These are phyloP conservation scores for Acmispon strigosus DNA, from an alignment of 306 rosid species.

Conservation along the genomic window DNA sequence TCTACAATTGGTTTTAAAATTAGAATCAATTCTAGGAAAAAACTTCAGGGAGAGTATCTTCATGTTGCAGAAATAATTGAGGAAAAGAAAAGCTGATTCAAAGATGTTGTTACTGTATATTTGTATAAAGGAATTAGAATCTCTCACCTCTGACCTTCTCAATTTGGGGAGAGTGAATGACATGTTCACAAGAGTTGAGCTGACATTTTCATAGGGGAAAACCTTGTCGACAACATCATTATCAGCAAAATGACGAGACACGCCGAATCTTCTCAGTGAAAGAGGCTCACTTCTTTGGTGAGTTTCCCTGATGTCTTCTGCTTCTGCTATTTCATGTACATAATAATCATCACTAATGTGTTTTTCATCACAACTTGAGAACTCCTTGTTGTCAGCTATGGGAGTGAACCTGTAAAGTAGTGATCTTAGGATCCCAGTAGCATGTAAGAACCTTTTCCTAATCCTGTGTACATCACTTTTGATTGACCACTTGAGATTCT, in stretches of 20 bases:
- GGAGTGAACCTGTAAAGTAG: conserved; percentile 20
- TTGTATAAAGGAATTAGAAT: background rate
- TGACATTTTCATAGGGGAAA: conserved; percentile 4
- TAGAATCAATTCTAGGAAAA: too few species aligned
- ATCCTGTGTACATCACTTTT: conserved; percentile 8
- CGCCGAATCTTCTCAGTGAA: background rate
- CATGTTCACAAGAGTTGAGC: conserved; percentile 8
- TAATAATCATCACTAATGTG: background rate
- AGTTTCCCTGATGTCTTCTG: background rate
- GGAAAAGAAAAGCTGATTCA: too few species aligned
- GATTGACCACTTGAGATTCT: conserved; percentile 17
- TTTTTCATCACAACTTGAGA: conserved; percentile 14
- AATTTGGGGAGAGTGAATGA: conserved; percentile 24
- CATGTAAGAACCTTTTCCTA: conserved; percentile 18
- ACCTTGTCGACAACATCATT: conserved; percentile 5
- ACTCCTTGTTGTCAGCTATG: conserved; percentile 6
- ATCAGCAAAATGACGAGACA: background rate
- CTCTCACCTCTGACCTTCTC: conserved; percentile 29
- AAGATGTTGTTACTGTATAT: too few species aligned
- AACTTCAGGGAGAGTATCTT: too few species aligned
- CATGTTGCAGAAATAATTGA: too few species aligned
- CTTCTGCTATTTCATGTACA: background rate
- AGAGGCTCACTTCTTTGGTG: background rate
- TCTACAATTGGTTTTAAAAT: too few species aligned
- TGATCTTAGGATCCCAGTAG: conserved; percentile 21